Evolutionary conservation across 805 yeast species (phyloP), one percentile per base, ranked within the genome.

Genomic region (Starmerella kuoi): DNA sequence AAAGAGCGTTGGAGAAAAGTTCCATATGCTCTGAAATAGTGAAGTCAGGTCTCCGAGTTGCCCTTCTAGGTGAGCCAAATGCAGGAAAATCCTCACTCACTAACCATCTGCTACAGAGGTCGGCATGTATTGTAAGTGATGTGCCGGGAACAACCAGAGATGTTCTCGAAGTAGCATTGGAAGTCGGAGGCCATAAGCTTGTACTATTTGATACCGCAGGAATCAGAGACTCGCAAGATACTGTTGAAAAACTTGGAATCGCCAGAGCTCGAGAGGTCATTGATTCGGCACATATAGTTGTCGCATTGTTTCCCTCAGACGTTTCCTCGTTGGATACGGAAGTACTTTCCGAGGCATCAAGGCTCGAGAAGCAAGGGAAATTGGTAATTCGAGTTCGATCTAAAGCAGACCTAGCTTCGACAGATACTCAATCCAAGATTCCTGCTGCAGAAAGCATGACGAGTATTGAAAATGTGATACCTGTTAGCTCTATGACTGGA

Each of bases 61-160:
- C 79, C 0, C 63, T 91, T 8, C 50, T 87, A 12, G 98, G 98
- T 0, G 91, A 94, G 5, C 95, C 98, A 1, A 91, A 91, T 60
- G 95, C 95, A 1, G 98, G 98, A 0, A 91, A 91, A 57, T 86
- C 95, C 3, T 83, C 95, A 1, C 61, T 91, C 9, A 60, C 91
- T 39, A 91, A 91, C 55, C 55, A 63, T n/a, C 59, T 91, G 6
- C 84, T 87, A 0, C 70, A 77, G 45, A 73, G 80, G 19, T 93
- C 86, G 19, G 80, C 85, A 15, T 93, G 95, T 0, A 85, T 91
- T 30, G 97, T 91, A 1, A 84, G 95, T 56, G 76, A 76, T 30
- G 73, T 82, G 4, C 94, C 94, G 2, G 98, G 98, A 0, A 91
- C 98, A 0, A 91, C 98, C 0, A 68, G 98, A 54, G 98, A 91